Evolutionary conservation across 768 basidiomycete species (phyloP), one percentile per base, ranked within the genome.

Genomic region (Leccinum rimulosum): DNA sequence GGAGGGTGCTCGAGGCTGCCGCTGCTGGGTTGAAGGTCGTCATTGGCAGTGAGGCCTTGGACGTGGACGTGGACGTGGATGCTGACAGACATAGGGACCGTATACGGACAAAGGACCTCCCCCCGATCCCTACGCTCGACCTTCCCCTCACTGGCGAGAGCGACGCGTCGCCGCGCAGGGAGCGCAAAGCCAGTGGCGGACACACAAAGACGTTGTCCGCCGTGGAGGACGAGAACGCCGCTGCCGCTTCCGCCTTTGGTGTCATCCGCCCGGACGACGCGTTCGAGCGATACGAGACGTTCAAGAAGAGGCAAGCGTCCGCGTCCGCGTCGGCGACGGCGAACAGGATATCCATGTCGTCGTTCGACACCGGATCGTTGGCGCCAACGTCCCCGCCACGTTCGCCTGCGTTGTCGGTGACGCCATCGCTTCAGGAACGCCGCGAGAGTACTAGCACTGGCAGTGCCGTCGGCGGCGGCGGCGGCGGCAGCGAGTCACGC

Each of bases 221-320:
- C n/a, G 17, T 15, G 31, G 55, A 56, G 7, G 27, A 27, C 14
- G 58, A 49, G 17, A 15, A 3, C 54, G 45, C 15, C 67, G 60
- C 9, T 11, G 55, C 0, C 33, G 0, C 33, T 12, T 4, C 67
- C 30, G 65, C 71, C 3, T 61, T 60, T 36, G 55, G 61, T 9
- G 35, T 64, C 35, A 4, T 61, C 4, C 77, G 73, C 6, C 75
- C 90, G 38, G 88, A 93, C 65, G 93, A 96, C 70, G 95, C 95
- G 0, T 96, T 89, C 70, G 91, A 91, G 57, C 81, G 93, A 38
- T 97, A 96, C 68, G 91, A 95, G 70, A 79, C 86, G n/a, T 95
- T 87, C 74, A 84, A 84, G 68, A 83, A 84, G 66, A 75, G 73
- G 48, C 80, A 81, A 54, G 19, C 43, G 3, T 58, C 65, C 1